A percentile compares a stretch with the other conserved stretches of the same genome.
Evolutionary conservation across 2,329 filamentous ascomycete genomes (phyloP).

Genomic region (Colletotrichum liaoningense): DNA sequence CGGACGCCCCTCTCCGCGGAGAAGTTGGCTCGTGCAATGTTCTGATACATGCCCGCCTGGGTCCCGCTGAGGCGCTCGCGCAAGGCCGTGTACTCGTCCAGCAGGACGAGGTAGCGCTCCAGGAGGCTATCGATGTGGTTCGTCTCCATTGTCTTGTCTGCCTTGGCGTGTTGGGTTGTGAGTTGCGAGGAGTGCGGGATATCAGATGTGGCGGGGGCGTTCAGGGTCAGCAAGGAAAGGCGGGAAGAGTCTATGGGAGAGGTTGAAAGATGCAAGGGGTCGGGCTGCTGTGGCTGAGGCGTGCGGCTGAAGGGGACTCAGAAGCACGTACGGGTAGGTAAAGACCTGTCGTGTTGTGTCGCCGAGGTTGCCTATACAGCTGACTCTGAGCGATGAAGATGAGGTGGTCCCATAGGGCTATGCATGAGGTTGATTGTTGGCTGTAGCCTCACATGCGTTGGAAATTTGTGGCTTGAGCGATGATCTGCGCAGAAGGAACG

Average conservation of each 20-base stretch:
- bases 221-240: not conserved
- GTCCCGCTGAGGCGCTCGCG: conserved; percentile 63
- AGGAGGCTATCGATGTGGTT: conserved; percentile 71
- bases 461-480: conserved; percentile 31
- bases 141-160: conserved; percentile 21
- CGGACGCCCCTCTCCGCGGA: conserved; percentile 70
- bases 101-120: conserved; percentile 71
- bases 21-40: conserved; percentile 82
- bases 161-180: not conserved
- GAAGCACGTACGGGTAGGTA: not conserved
- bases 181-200: too few species aligned
- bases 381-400: conserved; percentile 1
- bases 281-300: not conserved
- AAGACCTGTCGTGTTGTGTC: not conserved
- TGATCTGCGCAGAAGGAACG: conserved; percentile 29
- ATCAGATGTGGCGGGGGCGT: not conserved
- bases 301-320: not conserved
- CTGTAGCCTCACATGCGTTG: conserved; percentile 18
- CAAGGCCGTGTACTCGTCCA: conserved; percentile 75
- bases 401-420: conserved; percentile 19
- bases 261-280: not conserved
- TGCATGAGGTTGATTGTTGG: conserved; percentile 25
- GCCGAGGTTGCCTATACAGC: not conserved
- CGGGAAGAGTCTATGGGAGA: not conserved
- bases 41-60: conserved; percentile 67